Evolutionary conservation across 768 basidiomycete species (phyloP), one percentile per base, ranked within the genome.

Genomic region (Trametes cinnabarina): DNA sequence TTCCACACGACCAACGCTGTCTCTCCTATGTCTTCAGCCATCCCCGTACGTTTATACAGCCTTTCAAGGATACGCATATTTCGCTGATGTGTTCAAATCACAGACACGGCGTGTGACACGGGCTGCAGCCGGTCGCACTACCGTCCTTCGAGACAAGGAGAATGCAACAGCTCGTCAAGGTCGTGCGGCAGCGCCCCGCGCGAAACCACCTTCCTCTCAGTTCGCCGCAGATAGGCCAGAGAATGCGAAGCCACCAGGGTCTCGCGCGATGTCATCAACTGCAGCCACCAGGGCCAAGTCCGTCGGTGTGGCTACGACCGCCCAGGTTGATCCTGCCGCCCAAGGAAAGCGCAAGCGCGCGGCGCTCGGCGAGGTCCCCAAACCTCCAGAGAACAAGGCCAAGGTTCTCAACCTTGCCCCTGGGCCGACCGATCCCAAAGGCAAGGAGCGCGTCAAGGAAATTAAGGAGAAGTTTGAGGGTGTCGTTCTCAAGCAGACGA

Each of bases 341-440:
- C 79, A 79, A 44, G 82, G 80, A 32, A 90, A 90, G 69, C 82
- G 89, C 54, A 92, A 91, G 70, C 86, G 90, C 19, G 85, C 86
- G 47, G 88, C 85, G 0, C 76, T 92, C 40, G 82, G 82, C 15
- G 91, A 92, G 68, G 86, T 92, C 42, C 82, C 83, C 8, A 75
- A 76, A 2, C 68, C 76, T 60, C 84, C 85, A 65, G 84, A 82
- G 65, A 78, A 78, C 61, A 76, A 76, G 59, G 61, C 56, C 35
- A 62, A 60, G 47, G 40, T 41, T 4, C 54, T 52, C 10, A 44
- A 41, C 56, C 48, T 32, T 5, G 60, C 41, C 22, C 51, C 51
- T 14, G 64, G 58, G 3, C 28, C 55, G 44, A 48, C 60, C 17
- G 65, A 53, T 39, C 51, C 61, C 51, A 90, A 90, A 74, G 81